Evolutionary conservation across 257 asterid genomes (phyloP), one percentile per base, ranked within the genome.

Genomic region (Solanum raphanifolium): DNA sequence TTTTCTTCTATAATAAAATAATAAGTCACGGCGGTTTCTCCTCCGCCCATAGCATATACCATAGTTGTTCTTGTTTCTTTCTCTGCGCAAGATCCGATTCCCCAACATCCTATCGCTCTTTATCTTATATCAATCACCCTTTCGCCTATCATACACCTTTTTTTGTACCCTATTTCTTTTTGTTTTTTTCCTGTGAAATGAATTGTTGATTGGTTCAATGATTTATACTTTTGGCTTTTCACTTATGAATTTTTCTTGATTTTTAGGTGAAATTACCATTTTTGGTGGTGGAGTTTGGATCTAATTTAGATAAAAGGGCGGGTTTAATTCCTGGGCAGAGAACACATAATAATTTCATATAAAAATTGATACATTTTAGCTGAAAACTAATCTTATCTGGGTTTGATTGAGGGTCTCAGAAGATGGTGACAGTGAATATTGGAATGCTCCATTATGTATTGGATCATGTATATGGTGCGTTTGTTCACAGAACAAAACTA

Each of bases 381-480:
- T 65, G 13, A 71, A 23, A 31, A 21, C 55, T 36, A 83, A 65
- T 86, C 76, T 87, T 89, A 89, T 62, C 86, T 88, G 68, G 23
- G 27, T 52, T 52, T 52, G 62, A 18, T 52, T 52, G 23, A 52
- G 52, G 52, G 52, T 43, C 52, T 43, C 52, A 46, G 23, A 62
- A 86, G 84, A 89, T 95, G 98, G 98, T 93, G 83, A 87, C 94
- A 88, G 96, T 95, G 58, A 97, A 97, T 91, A 88, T 96, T 88
- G 99, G 99, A 72, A 92, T 94, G 91, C 92, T 97, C 72, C 94
- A 93, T 94, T 93, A 96, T 91, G 92, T 93, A 27, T 86, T 97
- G 90, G 99, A 97, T 88, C 99, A 97, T 92, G 94, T 95, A 4
- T 97, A 97, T 88, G 98, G 98, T 82, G 96, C 99, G 89, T 91